Conservation (phyloP, 176 grass and related monocot genomes). For the Chrysopogon serrulatus region DNA sequence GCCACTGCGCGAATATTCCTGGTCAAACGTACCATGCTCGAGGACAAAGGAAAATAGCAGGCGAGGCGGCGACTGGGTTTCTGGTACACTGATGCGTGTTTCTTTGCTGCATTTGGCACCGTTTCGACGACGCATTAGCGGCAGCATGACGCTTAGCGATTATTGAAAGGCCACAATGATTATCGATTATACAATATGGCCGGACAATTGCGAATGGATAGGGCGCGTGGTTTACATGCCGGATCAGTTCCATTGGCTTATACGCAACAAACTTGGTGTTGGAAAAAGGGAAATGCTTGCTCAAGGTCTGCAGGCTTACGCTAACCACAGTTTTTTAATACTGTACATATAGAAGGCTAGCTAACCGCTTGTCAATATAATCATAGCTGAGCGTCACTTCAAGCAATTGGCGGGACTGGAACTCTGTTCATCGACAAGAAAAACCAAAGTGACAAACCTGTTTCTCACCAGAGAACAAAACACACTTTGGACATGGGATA, state of each 20-base stretch:
- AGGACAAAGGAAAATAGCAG: neutral
- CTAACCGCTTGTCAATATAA: neutral
- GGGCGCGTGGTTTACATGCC: slow-evolving; percentile 1
- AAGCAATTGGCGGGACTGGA: neutral
- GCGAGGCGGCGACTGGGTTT: neutral
- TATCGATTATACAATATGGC: neutral
- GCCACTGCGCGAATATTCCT: neutral
- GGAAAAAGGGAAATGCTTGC: neutral
- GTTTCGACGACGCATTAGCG: neutral
- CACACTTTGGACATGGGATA: neutral
- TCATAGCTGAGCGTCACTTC: neutral
- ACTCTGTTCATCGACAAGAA: neutral
- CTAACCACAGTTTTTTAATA: neutral
- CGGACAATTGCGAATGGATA: neutral
- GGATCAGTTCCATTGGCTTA: neutral
- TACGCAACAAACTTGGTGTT: neutral
- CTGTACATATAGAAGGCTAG: neutral
- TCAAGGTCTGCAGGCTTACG: neutral
- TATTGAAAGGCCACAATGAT: neutral
- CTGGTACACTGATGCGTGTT: neutral
- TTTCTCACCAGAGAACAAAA: no score
- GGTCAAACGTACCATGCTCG: neutral
- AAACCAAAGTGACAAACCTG: neutral
- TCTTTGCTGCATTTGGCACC: slow-evolving; percentile 7
- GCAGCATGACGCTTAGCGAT: neutral